Evolutionary conservation across 805 yeast genomes (phyloP).

Genomic region (Starmerella lactis-condensi): DNA sequence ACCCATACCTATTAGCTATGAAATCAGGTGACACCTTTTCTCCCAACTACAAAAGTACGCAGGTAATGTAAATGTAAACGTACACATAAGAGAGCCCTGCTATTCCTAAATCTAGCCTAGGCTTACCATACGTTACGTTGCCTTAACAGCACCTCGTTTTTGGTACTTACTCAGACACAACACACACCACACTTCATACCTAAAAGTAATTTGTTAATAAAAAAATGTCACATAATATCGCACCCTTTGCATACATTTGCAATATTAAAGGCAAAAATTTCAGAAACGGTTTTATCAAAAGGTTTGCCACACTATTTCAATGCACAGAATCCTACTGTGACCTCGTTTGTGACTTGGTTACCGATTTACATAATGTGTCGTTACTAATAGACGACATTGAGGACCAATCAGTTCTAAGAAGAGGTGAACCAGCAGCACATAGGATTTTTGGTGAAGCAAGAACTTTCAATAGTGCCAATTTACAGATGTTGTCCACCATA

Average conservation of each 20-base stretch:
- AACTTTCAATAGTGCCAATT: slow-evolving; percentile 67
- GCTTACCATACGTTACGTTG: not conserved
- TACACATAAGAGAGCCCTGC: too few species aligned
- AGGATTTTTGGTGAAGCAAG: slow-evolving; percentile 55
- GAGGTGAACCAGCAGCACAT: slow-evolving; percentile 73
- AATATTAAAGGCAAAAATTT: slow-evolving; percentile 40
- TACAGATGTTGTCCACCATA: slow-evolving; percentile 61
- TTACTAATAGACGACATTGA: slow-evolving; percentile 75
- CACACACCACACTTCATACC: too few species aligned
- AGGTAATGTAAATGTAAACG: too few species aligned
- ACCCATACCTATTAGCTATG: too few species aligned
- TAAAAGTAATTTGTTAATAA: too few species aligned
- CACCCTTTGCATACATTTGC: slow-evolving; percentile 36
- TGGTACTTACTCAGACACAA: not conserved
- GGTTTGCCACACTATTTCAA: slow-evolving; percentile 35
- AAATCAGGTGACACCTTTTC: too few species aligned
- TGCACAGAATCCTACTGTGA: slow-evolving; percentile 26
- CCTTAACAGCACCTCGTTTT: slow-evolving; percentile 1
- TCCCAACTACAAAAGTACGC: too few species aligned
- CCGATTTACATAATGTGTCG: slow-evolving; percentile 46
- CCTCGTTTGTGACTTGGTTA: slow-evolving; percentile 32
- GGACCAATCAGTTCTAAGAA: slow-evolving; percentile 48
- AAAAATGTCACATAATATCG: slow-evolving; percentile 21
- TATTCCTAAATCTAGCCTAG: too few species aligned
- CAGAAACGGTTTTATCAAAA: slow-evolving; percentile 30